Evolutionary conservation across 108 stramenopile species (phyloP).

Genomic region (Cyclostephanos invisitatus): DNA sequence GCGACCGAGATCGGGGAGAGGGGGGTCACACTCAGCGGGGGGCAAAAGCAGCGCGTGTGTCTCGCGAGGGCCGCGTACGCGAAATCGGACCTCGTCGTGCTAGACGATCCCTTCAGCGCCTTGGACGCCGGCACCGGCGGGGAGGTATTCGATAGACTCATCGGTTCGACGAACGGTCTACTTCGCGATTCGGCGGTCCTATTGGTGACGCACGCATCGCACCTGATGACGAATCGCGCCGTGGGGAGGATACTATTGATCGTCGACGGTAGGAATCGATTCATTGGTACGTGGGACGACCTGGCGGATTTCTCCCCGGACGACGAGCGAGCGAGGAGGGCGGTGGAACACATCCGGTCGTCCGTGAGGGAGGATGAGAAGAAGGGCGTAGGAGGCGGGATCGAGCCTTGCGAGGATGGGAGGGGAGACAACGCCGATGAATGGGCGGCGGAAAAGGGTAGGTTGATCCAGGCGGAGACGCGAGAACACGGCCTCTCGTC

Average conservation of each 20-base stretch:
- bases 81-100: constrained; percentile 59
- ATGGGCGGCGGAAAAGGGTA: constrained; percentile 44
- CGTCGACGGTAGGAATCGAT: constrained; percentile 61
- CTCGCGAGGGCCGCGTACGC: constrained; percentile 83
- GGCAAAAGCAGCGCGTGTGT: constrained; percentile 77
- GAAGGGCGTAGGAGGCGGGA: neutral
- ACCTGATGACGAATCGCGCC: constrained; percentile 55
- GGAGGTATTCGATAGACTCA: constrained; percentile 72
- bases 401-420: neutral
- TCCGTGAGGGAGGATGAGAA: constrained; percentile 63
- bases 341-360: constrained; percentile 66
- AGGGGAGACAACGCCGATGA: constrained; percentile 26
- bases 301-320: constrained; percentile 48
- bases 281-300: constrained; percentile 76
- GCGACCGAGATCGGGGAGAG: constrained; percentile 92
- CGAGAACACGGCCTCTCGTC: constrained; percentile 77
- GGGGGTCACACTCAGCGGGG: constrained; percentile 91
- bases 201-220: constrained; percentile 89
- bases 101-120: constrained; percentile 94
- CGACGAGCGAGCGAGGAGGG: constrained; percentile 51
- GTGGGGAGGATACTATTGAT: constrained; percentile 79
- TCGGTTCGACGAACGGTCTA: constrained; percentile 36
- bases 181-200: constrained; percentile 63
- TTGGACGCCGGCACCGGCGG: constrained; percentile 88
- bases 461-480: constrained; percentile 55